Evolutionary conservation across 768 basidiomycete species (phyloP), one percentile per base, ranked within the genome.

Genomic region (Lyophyllum decastes): DNA sequence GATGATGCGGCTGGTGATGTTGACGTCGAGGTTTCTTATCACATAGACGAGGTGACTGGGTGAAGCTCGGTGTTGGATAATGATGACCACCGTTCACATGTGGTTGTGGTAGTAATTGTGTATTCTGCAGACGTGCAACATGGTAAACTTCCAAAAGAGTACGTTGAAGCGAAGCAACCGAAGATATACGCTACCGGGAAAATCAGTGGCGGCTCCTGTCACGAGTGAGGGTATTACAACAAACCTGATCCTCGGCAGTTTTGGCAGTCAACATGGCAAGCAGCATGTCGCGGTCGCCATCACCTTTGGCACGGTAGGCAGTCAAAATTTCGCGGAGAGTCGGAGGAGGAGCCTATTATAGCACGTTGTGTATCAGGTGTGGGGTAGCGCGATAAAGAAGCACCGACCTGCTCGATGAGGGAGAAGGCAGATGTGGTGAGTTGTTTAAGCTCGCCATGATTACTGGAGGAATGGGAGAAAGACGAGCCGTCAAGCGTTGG

Each of bases 221-320:
- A 34, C 34, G 24, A 21, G 25, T 35, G 46, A 25, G 49, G 49
- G 49, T 19, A 40, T 16, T 2, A 51, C 59, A 52, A 66, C 84
- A 41, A 62, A 92, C 93, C 83, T 96, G 90, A 69, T 97, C 95
- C 70, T 97, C 95, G 12, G 95, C 89, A 46, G 87, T 83, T 78
- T 97, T 97, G 67, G 94, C 94, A 59, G 90, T 93, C 49, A 97
- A 79, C 82, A 97, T 90, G 63, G 92, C 85, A 34, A 96, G 80
- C 21, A 97, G 79, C 85, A 95, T 89, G 52, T 95, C 93, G 22
- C 94, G 82, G 78, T 97, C 95, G 43, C 93, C 94, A 59, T 95
- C 92, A 59, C 95, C 95, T 66, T 88, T 91, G 38, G 85, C 74
- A 55, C 83, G 81, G 77, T 95, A 97, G 8, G 94, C 94, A 38